Evolutionary conservation across 768 basidiomycete species (phyloP).

Genomic region (Pleurotus ostreatus): DNA sequence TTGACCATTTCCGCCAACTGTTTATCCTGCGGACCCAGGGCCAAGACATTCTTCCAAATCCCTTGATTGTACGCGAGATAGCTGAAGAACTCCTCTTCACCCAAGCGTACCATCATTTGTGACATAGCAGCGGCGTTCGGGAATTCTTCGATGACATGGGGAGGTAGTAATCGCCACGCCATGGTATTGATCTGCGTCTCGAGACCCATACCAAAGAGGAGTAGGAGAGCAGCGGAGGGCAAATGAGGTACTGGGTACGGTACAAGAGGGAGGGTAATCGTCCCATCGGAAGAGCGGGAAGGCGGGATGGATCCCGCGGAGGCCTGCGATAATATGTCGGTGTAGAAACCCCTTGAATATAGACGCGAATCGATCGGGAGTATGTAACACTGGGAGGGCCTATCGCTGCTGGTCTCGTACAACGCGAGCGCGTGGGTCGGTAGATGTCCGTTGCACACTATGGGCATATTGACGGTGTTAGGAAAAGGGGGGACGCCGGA

Average conservation of each 20-base stretch:
- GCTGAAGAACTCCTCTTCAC: constrained; percentile 33
- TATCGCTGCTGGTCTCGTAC: constrained; percentile 23
- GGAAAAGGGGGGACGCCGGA: constrained; percentile 26
- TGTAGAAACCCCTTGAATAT: constrained; percentile 35
- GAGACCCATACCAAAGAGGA: constrained; percentile 55
- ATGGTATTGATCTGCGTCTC: constrained; percentile 45
- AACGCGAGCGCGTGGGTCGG: constrained; percentile 60
- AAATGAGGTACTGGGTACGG: constrained; percentile 47
- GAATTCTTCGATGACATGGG: constrained; percentile 52
- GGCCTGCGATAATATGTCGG: constrained; percentile 31
- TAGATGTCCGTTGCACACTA: constrained; percentile 38
- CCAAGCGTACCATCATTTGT: constrained; percentile 36
- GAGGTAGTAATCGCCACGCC: constrained; percentile 50
- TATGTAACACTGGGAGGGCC: constrained; percentile 33
- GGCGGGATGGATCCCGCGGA: constrained; percentile 30
- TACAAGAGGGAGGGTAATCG: constrained; percentile 51
- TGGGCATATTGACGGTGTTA: constrained; percentile 42
- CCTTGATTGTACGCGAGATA: constrained; percentile 46
- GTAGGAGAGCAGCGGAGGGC: constrained; percentile 48
- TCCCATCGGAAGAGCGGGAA: constrained; percentile 23
- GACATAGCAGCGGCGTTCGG: constrained; percentile 60
- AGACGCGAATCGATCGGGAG: constrained; percentile 49
- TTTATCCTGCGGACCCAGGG: constrained; percentile 44
- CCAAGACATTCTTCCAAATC: constrained; percentile 63
- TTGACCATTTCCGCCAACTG: constrained; percentile 44